A percentile compares a stretch with the other conserved stretches of the same genome.
phyloP scores from a whole-genome alignment of 1,139 yeast genomes.

The Suhomyces terraborum region DNA sequence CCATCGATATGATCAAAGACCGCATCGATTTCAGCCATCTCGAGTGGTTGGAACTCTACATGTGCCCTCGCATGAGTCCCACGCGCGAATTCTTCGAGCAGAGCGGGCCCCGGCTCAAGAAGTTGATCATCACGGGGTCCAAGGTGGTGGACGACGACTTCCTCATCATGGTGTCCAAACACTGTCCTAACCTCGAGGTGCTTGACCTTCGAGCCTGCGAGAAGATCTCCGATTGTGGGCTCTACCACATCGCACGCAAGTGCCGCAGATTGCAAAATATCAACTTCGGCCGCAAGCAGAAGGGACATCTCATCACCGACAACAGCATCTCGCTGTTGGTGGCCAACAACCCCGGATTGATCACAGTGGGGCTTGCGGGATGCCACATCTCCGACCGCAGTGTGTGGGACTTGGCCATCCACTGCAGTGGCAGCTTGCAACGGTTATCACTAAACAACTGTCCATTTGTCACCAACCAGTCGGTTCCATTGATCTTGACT shows the following conservation, averaged over 20 bases:
- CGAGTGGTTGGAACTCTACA: constrained; percentile 74
- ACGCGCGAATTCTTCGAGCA: constrained; percentile 43
- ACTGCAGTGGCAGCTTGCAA: constrained; percentile 56
- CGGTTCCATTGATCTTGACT: constrained; percentile 61
- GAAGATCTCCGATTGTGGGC: constrained; percentile 70
- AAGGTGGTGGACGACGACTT: constrained; percentile 62
- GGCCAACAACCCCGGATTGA: constrained; percentile 52
- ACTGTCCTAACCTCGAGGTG: constrained; percentile 60
- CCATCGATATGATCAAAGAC: constrained; percentile 26
- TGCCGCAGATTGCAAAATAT: constrained; percentile 59
- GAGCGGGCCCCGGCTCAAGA: constrained; percentile 42
- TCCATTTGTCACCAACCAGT: constrained; percentile 59
- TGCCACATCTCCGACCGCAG: constrained; percentile 75
- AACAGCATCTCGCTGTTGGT: constrained; percentile 61
- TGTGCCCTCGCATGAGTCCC: constrained; percentile 76
- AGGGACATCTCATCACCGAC: constrained; percentile 73
- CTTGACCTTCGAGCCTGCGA: constrained; percentile 89
- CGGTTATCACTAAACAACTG: constrained; percentile 83
- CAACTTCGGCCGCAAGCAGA: constrained; percentile 78
- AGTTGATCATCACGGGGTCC: constrained; percentile 75
- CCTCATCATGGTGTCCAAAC: constrained; percentile 51
- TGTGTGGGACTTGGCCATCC: constrained; percentile 75
- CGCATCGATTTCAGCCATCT: constrained; percentile 49
- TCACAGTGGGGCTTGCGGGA: constrained; percentile 88
- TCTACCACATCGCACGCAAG: constrained; percentile 60